These are phyloP conservation scores for Epichloe gansuensis DNA, from an alignment of 2,329 filamentous ascomycete species.

Conservation along the genomic window DNA sequence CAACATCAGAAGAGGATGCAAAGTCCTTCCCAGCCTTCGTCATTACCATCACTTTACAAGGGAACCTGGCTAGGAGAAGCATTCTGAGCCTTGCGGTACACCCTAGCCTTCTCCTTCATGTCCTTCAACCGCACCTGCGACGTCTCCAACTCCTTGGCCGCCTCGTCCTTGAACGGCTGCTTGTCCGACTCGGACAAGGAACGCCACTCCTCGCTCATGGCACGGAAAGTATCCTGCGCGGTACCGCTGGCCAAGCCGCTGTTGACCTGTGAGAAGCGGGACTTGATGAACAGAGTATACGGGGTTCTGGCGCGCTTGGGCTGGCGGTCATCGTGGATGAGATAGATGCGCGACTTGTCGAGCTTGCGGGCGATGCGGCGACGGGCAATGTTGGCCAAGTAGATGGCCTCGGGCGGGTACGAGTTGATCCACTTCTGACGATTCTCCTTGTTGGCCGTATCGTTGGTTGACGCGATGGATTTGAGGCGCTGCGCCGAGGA, in stretches of 20 bases:
- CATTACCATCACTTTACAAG: no score
- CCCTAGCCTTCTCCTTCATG: conserved; percentile 15
- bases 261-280: conserved; percentile 18
- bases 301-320: conserved; percentile 26
- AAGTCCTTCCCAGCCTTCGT: no score
- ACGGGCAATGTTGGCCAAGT: conserved; percentile 37
- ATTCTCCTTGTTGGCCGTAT: conserved; percentile 24
- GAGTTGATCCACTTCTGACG: conserved; percentile 37
- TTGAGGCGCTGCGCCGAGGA: conserved; percentile 18
- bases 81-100: conserved; percentile 10
- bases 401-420: conserved; percentile 27
- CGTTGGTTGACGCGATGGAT: conserved; percentile 27
- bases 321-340: conserved; percentile 34
- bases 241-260: conserved; percentile 12
- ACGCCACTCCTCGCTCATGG: conserved; percentile 30
- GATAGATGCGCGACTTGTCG: conserved; percentile 11
- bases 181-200: conserved; percentile 28
- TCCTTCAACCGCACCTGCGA: conserved; percentile 15
- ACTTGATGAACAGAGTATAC: conserved; percentile 27
- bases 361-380: conserved; percentile 25
- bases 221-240: conserved; percentile 12
- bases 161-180: conserved; percentile 25
- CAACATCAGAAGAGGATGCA: no score
- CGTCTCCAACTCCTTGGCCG: conserved; percentile 8
- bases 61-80: background rate